Base-by-base conservation (phyloP, 768 basidiomycete species). In the Kwoniella bestiolae region DNA sequence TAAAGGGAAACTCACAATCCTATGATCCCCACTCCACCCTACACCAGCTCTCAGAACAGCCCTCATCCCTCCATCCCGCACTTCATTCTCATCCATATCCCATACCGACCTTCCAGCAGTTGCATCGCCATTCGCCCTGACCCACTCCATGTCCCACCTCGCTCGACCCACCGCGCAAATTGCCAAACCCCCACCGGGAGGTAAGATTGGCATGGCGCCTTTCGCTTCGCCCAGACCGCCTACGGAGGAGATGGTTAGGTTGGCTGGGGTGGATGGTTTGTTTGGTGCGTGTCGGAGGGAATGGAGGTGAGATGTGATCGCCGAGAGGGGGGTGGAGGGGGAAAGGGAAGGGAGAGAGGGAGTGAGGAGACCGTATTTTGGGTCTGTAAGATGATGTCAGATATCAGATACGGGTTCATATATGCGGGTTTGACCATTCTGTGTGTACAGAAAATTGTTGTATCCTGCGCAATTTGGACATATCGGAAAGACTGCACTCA, bases 21-120 rank as follows among this genome's bases (percentile, higher is more conserved):
- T 58, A 71, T 78, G 77, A 69, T 78, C 77, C 21, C 72, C 77
- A 61, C 72, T 74, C 77, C 77, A 78, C 4, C 74, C 74, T 0
- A 78, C 77, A 21, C 70, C 65, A 53, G 56, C 66, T 31, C 67
- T 57, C 53, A 78, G 51, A 16, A 76, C 74, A 21, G 72, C 73
- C 57, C 45, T 57, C 34, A 44, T 60, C 3, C 77, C 74, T 1
- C 59, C 68, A 8, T 23, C 50, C 29, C 64, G 53, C 16, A 78
- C 72, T 34, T 69, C 60, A 52, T 53, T 59, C n/a, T 67, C 63
- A 9, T 46, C 53, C 34, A 65, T 26, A 46, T 69, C 71, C 65
- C 68, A 64, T 4, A 69, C 47, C 7, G 38, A 52, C 46, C 57
- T 63, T 18, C 56, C 60, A n/a, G 21, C n/a, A 28, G 1, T 14